Conservation (phyloP, 2,329 filamentous ascomycete species). For the Phialophora expanda region DNA sequence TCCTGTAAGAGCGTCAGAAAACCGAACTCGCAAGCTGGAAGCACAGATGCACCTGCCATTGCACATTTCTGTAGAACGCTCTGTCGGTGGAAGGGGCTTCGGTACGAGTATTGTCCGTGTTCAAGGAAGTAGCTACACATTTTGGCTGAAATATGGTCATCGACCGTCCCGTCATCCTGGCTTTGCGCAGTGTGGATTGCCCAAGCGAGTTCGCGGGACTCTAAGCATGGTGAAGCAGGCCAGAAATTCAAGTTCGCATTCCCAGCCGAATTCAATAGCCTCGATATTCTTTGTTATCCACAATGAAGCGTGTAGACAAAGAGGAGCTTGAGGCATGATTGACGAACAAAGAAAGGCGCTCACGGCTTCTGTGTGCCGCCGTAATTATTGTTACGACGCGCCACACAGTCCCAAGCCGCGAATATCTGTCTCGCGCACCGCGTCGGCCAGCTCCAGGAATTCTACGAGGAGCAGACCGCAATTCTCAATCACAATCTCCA, state of each 20-base stretch:
- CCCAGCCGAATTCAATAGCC: background rate
- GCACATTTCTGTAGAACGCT: constrained; percentile 52
- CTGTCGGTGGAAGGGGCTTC: background rate
- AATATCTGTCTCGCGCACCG: constrained; percentile 11
- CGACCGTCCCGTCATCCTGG: background rate
- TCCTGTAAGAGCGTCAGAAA: constrained; percentile 42
- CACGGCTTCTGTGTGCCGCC: background rate
- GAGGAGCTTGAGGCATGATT: background rate
- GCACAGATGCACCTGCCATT: constrained; percentile 47
- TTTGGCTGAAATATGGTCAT: constrained; percentile 23
- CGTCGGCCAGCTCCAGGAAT: constrained; percentile 4
- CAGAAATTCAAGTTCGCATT: background rate
- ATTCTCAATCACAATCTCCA: background rate
- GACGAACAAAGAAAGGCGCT: background rate
- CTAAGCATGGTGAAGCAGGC: background rate
- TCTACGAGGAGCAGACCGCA: background rate
- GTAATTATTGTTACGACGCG: background rate
- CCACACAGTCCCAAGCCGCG: background rate
- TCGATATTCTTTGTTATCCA: background rate
- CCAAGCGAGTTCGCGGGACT: background rate
- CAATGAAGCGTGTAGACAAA: background rate
- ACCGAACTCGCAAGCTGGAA: background rate
- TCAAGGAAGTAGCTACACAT: constrained; percentile 25
- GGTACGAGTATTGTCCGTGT: background rate
- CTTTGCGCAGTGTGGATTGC: background rate